Base-by-base conservation (phyloP, 257 asterid genomes). In the Primulina huaijiensis region DNA sequence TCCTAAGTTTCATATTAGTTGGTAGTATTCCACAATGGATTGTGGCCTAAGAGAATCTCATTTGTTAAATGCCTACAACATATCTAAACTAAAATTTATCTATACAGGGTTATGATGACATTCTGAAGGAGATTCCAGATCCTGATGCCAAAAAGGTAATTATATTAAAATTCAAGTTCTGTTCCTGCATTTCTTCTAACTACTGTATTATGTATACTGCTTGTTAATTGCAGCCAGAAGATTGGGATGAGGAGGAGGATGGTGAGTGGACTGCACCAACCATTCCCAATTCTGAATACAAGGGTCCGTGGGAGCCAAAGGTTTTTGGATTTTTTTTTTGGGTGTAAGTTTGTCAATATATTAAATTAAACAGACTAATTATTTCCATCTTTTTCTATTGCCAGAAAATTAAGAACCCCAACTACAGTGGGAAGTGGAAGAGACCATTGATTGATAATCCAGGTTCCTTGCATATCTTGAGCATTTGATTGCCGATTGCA, bases 201-300 rank as follows among this genome's bases (percentile, higher is more conserved):
- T 70, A 4, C 77, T 61, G 7, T 11, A n/a, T 53, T 16, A 2
- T n/a, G 1, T 12, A 40, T 40, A 30, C 21, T 20, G 19, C 17
- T 62, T 70, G 57, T 31, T 25, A 55, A 62, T 60, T 77, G 77
- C 82, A 94, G 99, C 99, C 99, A 27, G 97, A 94, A 77, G 99
- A 94, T 76, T 94, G 97, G 97, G 97, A 94, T 73, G 93, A 91
- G 68, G 96, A 88, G 65, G 99, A 94, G 80, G 99, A 94, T 85
- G 97, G 99, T 64, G 93, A 85, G 79, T 94, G 99, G 99, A 84
- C 97, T 1, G 84, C 89, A 43, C 99, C 99, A 64, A 91, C 96
- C 27, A 88, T 89, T 82, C 89, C 99, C 63, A 89, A 92, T 79
- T 96, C 95, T 0, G 96, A 92, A 71, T 89, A 89, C 90, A 88